phyloP scores from a whole-genome alignment of 495 filamentous ascomycete genomes.

The Hyphodiscus hymeniophilus region DNA sequence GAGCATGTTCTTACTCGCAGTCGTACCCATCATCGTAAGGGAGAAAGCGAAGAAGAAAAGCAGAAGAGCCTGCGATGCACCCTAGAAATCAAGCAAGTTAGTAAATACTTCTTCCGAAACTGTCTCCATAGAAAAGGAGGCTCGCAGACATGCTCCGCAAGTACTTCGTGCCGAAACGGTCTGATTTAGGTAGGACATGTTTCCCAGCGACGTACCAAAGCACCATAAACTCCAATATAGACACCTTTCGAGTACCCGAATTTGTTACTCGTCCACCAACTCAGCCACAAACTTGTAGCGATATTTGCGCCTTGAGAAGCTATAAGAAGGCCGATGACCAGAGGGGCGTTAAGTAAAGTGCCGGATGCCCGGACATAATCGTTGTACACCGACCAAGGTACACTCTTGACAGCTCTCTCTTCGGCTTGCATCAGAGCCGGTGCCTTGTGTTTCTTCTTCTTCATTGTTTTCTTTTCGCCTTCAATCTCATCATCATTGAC shows the following conservation, averaged over 20 bases:
- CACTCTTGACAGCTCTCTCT: constrained; percentile 73
- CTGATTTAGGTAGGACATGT: too few species aligned
- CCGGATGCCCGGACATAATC: constrained; percentile 79
- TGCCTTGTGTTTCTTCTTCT: constrained; percentile 50
- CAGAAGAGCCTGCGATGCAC: constrained; percentile 60
- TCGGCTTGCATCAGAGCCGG: constrained; percentile 81
- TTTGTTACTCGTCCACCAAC: constrained; percentile 36
- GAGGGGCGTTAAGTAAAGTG: constrained; percentile 55
- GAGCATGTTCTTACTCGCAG: constrained; percentile 73
- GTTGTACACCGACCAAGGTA: constrained; percentile 74
- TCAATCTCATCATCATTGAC: constrained; percentile 37
- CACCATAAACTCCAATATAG: constrained; percentile 86
- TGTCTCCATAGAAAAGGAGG: too few species aligned
- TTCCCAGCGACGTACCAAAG: too few species aligned
- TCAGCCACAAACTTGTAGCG: constrained; percentile 71
- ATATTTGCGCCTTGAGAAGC: constrained; percentile 77
- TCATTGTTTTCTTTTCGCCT: constrained; percentile 39
- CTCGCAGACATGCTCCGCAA: too few species aligned
- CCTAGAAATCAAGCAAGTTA: too few species aligned
- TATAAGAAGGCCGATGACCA: constrained; percentile 57
- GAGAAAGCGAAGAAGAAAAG: constrained; percentile 61
- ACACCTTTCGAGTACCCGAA: constrained; percentile 54
- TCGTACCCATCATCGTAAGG: constrained; percentile 72
- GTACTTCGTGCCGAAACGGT: too few species aligned
- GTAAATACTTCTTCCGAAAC: too few species aligned